Base-by-base conservation (phyloP, 176 grass and related monocot species). In the Juncus effusus region DNA sequence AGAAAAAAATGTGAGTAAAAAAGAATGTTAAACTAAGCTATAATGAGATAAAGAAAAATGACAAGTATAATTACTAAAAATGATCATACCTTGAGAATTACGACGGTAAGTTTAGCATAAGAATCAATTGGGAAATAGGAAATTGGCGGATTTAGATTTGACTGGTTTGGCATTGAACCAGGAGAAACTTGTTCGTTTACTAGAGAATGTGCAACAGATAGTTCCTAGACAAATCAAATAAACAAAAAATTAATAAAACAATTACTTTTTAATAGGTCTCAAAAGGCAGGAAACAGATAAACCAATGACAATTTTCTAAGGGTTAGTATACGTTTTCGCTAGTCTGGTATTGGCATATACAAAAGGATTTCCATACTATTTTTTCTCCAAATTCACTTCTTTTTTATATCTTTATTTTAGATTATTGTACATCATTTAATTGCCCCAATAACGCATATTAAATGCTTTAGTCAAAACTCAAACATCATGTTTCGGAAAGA, bases 71-170 rank as follows among this genome's bases (percentile, higher is more conserved):
- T 3, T 60, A 38, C 52, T 40, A 59, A 11, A 6, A 60, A 58
- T 15, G 14, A 72, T 7, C 68, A 69, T 89, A 97, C 93, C 88
- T 97, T 97, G 12, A 97, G 51, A 64, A 97, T 65, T 47, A 88
- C 51, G 52, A 78, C 64, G 61, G 85, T 78, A 68, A 97, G 93
- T 58, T 89, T 96, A 55, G 87, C 86, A 77, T 86, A 96, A 47
- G 87, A 81, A 84, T 91, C 93, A 71, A 96, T 79, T 14, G 93
- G 74, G 75, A 84, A 89, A 79, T 88, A 97, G 40, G 88, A 84
- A 63, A 91, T 69, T 76, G 87, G 85, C 15, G 62, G 63, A 57
- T 89, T 74, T 61, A 74, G 80, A 10, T 76, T 41, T 47, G 63
- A 56, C 36, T 82, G 89, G 57, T 51, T 85, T 77, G 84, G 73